phyloP scores from a whole-genome alignment of 139 green algal genomes.

The Chlorella sp. region DNA sequence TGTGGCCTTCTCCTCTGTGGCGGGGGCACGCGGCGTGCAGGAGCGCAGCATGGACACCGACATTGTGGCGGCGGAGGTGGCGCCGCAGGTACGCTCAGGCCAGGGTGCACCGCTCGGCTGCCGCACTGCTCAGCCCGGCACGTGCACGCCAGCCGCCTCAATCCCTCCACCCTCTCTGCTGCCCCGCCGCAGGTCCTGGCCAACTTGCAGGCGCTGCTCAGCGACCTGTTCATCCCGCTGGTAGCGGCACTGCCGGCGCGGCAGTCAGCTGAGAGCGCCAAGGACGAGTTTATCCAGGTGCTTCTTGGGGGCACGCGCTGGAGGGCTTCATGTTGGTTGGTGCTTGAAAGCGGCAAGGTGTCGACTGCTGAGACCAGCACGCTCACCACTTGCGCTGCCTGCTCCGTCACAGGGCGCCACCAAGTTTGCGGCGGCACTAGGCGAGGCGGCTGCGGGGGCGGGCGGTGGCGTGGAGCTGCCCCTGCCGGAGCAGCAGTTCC shows the following conservation, averaged over 20 bases:
- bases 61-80: constrained; percentile 40
- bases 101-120: background rate
- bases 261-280: constrained; percentile 54
- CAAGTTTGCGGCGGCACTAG: constrained; percentile 78
- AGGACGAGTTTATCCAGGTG: constrained; percentile 66
- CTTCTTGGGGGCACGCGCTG: background rate
- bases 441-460: constrained; percentile 71
- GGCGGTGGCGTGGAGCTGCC: constrained; percentile 73
- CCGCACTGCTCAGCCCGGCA: background rate
- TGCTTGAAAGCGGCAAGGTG: too few relatives aligned
- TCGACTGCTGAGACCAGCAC: too few relatives aligned
- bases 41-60: constrained; percentile 75
- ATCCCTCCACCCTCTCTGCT: background rate
- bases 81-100: constrained; percentile 14
- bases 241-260: constrained; percentile 74
- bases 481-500: constrained; percentile 67
- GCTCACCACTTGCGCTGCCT: too few relatives aligned
- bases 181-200: constrained; percentile 47
- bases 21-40: constrained; percentile 71
- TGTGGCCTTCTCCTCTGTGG: constrained; percentile 71
- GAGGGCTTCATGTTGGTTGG: background rate
- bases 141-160: background rate
- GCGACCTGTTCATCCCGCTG: constrained; percentile 84
- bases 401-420: constrained; percentile 15
- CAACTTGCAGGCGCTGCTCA: constrained; percentile 73